phyloP scores from a whole-genome alignment of 2,329 filamentous ascomycete genomes.

The Epichloe typhina region DNA sequence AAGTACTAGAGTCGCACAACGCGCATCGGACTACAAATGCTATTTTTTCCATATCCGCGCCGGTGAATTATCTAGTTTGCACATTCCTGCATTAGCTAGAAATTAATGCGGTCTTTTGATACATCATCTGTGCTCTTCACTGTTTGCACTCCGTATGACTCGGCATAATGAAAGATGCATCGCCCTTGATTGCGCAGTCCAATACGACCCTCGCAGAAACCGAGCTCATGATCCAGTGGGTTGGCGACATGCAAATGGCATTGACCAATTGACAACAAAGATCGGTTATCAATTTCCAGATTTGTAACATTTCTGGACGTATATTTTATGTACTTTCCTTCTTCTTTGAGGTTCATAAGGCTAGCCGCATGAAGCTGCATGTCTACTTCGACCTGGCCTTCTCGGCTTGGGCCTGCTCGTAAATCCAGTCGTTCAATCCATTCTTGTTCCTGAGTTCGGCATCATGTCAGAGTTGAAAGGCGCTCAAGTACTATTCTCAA shows the following conservation, averaged over 20 bases:
- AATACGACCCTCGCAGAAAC: not conserved
- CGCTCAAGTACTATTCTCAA: not conserved
- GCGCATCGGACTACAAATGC: too few relatives aligned
- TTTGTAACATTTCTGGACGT: not conserved
- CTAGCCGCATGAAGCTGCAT: not conserved
- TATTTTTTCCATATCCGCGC: too few relatives aligned
- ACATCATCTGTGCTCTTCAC: too few relatives aligned
- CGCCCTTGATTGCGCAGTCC: not conserved
- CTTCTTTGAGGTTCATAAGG: not conserved
- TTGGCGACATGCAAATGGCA: too few relatives aligned
- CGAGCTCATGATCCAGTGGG: not conserved
- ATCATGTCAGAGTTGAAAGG: not conserved
- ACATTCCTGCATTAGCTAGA: too few relatives aligned
- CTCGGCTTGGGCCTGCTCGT: conserved; percentile 62
- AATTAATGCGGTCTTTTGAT: too few relatives aligned
- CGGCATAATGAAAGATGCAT: not conserved
- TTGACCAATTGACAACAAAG: not conserved
- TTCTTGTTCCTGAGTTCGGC: conserved; percentile 53
- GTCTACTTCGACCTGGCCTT: conserved; percentile 20
- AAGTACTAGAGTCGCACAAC: too few relatives aligned
- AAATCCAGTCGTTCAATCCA: conserved; percentile 94
- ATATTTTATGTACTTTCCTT: not conserved
- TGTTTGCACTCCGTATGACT: not conserved
- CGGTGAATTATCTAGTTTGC: too few relatives aligned
- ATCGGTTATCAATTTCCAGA: not conserved